Conservation (phyloP, 345 rosid genomes). For the Reutealis trisperma region DNA sequence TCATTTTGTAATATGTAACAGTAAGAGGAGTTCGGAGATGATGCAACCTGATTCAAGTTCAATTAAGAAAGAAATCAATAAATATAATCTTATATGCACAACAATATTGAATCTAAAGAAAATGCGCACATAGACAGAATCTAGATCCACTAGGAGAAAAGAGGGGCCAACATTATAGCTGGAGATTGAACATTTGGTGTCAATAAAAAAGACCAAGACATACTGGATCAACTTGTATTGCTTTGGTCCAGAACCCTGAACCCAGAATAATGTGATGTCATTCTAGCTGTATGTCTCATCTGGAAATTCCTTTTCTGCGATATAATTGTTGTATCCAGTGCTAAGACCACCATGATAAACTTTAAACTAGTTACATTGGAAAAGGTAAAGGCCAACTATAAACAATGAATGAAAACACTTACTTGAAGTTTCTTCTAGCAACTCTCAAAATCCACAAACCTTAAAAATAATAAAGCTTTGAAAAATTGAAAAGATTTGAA, state of each 20-base stretch:
- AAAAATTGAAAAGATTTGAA: conserved; percentile 83
- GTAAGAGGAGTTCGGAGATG: conserved; percentile 86
- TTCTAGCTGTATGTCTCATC: conserved; percentile 79
- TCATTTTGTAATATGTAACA: conserved; percentile 86
- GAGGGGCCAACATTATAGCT: too few species aligned
- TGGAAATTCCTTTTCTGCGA: conserved; percentile 71
- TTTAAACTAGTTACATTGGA: conserved; percentile 15
- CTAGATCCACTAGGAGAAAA: neutral
- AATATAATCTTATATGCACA: conserved; percentile 7
- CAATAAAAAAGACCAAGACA: conserved; percentile 24
- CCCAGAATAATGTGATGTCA: conserved; percentile 76
- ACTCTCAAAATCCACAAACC: conserved; percentile 49
- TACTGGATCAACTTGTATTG: conserved; percentile 95
- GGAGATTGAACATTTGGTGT: too few species aligned
- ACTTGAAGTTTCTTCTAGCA: neutral
- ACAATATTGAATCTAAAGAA: neutral
- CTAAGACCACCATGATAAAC: conserved; percentile 82
- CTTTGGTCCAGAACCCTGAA: conserved; percentile 99
- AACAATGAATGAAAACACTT: neutral
- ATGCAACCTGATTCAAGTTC: conserved; percentile 62
- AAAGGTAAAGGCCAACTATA: neutral
- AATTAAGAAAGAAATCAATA: neutral
- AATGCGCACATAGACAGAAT: neutral
- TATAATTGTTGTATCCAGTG: conserved; percentile 74
- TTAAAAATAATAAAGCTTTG: conserved; percentile 87